phyloP scores from a whole-genome alignment of 257 asterid genomes.

The Solanum appendiculatum region DNA sequence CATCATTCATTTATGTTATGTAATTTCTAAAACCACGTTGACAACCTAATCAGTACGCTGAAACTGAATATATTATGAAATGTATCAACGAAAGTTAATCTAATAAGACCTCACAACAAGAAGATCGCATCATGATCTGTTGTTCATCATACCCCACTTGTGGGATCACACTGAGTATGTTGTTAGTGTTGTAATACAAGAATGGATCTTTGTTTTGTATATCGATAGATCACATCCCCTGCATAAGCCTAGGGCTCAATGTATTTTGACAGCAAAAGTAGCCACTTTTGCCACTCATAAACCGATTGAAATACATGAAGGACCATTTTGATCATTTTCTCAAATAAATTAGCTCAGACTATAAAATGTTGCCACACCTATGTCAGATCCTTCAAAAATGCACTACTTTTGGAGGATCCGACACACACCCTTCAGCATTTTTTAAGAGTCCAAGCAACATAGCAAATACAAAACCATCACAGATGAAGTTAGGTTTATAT shows the following conservation, averaged over 20 bases:
- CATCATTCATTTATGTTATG: neutral
- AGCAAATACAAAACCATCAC: neutral
- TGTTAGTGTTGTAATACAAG: neutral
- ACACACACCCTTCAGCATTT: neutral
- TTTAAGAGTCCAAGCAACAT: neutral
- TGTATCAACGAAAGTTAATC: neutral
- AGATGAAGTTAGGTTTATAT: neutral
- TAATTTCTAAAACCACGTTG: neutral
- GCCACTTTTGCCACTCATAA: neutral
- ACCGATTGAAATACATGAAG: neutral
- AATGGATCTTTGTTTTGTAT: neutral
- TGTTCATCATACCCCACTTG: neutral
- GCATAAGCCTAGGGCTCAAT: neutral
- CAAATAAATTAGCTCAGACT: neutral
- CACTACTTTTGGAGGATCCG: neutral
- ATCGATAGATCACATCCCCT: neutral
- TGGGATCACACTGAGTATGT: neutral
- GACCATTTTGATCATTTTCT: neutral
- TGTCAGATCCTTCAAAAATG: neutral
- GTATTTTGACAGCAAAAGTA: neutral
- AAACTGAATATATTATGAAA: neutral
- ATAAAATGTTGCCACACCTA: neutral
- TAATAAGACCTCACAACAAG: neutral
- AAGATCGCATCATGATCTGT: neutral
- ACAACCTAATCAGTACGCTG: neutral